These are phyloP conservation scores for Paecilomyces sp. DNA, from an alignment of 2,329 filamentous ascomycete species.

Conservation along the genomic window DNA sequence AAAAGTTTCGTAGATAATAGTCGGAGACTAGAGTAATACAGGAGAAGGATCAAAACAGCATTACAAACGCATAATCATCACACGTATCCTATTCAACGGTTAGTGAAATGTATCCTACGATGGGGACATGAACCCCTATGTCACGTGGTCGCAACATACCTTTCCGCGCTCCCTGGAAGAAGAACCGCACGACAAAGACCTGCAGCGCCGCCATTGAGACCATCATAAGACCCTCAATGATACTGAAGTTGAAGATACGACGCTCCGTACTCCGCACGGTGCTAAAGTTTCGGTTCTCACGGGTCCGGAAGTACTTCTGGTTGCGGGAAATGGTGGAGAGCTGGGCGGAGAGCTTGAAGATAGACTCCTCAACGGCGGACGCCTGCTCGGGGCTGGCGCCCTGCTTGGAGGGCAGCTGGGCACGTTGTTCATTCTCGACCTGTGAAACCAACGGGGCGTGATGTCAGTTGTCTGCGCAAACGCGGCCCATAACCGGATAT, in stretches of 20 bases:
- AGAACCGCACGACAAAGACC: constrained; percentile 96
- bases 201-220: constrained; percentile 92
- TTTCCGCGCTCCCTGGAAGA: constrained; percentile 84
- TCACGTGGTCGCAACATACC: constrained; percentile 33
- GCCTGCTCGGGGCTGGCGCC: constrained; percentile 86
- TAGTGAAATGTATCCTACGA: background rate
- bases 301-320: constrained; percentile 98
- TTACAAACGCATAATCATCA: background rate
- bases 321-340: constrained; percentile 91
- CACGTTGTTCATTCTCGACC: constrained; percentile 85
- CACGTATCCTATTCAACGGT: background rate
- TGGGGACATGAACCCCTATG: background rate
- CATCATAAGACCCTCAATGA: constrained; percentile 88
- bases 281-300: constrained; percentile 98
- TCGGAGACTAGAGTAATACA: background rate
- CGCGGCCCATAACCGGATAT: background rate
- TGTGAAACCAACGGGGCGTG: constrained; percentile 29
- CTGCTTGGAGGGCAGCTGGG: constrained; percentile 79
- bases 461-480: background rate
- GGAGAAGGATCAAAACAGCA: background rate
- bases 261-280: constrained; percentile 94
- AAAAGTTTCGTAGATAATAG: background rate
- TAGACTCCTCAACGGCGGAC: constrained; percentile 79
- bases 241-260: constrained; percentile 93
- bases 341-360: constrained; percentile 89